Evolutionary conservation across 2,329 filamentous ascomycete genomes (phyloP).

Genomic region (Alternaria burnsii): DNA sequence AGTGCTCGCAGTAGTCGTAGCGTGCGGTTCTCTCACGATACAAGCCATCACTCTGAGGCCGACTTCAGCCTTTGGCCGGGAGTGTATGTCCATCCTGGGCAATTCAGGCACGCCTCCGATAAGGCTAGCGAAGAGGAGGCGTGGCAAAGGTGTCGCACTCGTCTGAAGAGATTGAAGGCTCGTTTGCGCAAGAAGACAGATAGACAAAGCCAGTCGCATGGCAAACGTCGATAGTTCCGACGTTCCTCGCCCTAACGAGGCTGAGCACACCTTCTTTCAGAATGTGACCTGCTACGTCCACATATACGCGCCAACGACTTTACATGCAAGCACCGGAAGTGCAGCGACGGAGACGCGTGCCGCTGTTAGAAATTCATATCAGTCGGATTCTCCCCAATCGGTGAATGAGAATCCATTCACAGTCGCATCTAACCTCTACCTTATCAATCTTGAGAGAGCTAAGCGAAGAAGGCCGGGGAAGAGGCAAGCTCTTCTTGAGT

Average conservation of each 20-base stretch:
- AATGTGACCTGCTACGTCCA: conserved; percentile 20
- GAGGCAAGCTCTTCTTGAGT: conserved; percentile 15
- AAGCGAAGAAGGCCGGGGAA: conserved; percentile 12
- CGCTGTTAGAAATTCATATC: not conserved
- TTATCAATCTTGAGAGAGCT: not conserved
- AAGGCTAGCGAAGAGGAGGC: conserved; percentile 24
- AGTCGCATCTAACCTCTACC: not conserved
- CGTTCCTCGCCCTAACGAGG: conserved; percentile 9
- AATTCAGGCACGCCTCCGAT: conserved; percentile 26
- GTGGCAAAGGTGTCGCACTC: conserved; percentile 31
- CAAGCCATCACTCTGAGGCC: conserved; percentile 8
- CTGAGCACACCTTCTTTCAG: conserved; percentile 8
- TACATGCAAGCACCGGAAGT: not conserved
- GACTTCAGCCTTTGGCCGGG: conserved; percentile 34
- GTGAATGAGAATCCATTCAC: not conserved
- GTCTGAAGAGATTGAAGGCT: conserved; percentile 21
- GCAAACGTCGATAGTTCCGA: conserved; percentile 15
- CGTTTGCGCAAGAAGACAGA: conserved; percentile 6
- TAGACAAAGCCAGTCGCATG: conserved; percentile 6
- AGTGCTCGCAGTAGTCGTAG: conserved; percentile 11
- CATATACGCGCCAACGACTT: conserved; percentile 22
- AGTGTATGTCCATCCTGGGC: conserved; percentile 35
- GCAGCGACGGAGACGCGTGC: not conserved
- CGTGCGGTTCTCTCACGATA: conserved; percentile 10
- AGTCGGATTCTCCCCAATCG: not conserved